These are phyloP conservation scores for Prosopis cineraria DNA, from an alignment of 306 rosid genomes.

Conservation along the genomic window DNA sequence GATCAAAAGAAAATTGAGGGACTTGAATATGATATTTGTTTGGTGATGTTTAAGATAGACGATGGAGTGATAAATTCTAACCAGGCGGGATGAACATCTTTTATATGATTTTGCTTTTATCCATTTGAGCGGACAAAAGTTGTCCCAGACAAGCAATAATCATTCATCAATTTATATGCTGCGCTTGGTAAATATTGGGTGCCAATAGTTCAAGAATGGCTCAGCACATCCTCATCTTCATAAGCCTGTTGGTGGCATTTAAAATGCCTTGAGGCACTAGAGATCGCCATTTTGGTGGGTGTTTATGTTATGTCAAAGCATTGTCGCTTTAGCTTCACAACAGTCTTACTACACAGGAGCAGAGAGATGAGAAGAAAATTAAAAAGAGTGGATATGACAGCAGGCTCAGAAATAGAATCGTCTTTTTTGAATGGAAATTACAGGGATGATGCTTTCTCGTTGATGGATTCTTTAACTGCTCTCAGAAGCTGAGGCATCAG, in stretches of 20 bases:
- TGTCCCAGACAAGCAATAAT: too few relatives aligned
- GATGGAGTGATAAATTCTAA: too few relatives aligned
- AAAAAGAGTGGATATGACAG: neutral
- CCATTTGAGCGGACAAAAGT: too few relatives aligned
- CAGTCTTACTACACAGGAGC: neutral
- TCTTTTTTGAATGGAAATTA: slow-evolving; percentile 37
- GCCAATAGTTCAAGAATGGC: too few relatives aligned
- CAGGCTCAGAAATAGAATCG: slow-evolving; percentile 17
- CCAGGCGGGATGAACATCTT: too few relatives aligned
- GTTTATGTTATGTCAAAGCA: neutral
- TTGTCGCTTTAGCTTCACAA: neutral
- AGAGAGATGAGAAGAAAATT: neutral
- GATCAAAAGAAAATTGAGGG: too few relatives aligned
- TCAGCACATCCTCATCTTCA: too few relatives aligned
- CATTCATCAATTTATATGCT: neutral
- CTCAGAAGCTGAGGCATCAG: slow-evolving; percentile 77
- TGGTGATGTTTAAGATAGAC: too few relatives aligned
- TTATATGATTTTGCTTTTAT: too few relatives aligned
- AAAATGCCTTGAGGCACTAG: too few relatives aligned
- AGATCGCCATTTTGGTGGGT: neutral
- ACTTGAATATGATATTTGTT: too few relatives aligned
- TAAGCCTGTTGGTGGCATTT: too few relatives aligned
- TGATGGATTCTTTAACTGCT: slow-evolving; percentile 82
- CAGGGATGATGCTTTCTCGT: slow-evolving; percentile 63
- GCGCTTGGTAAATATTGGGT: neutral